Evolutionary conservation across 2,329 filamentous ascomycete genomes (phyloP).

Genomic region (Penicillium sp.): DNA sequence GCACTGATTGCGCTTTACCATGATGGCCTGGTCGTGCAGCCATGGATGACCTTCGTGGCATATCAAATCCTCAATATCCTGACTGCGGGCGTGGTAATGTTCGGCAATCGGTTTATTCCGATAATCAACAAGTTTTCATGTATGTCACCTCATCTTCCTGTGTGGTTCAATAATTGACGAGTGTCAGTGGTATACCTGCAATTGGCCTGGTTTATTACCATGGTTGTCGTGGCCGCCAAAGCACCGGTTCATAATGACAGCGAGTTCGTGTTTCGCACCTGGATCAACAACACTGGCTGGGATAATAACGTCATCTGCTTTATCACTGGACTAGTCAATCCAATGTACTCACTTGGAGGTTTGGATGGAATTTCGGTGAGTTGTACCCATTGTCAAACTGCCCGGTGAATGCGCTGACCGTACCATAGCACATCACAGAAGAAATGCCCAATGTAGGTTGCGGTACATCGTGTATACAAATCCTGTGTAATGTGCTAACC

Average conservation of each 20-base stretch:
- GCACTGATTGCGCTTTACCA: slow-evolving; percentile 39
- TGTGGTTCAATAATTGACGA: neutral
- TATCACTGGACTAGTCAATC: slow-evolving; percentile 45
- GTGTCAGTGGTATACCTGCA: slow-evolving; percentile 38
- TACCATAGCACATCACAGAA: slow-evolving; percentile 41
- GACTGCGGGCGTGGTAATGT: slow-evolving; percentile 41
- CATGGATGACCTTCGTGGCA: slow-evolving; percentile 44
- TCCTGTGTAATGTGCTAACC: neutral
- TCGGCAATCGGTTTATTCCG: slow-evolving; percentile 41
- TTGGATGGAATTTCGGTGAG: slow-evolving; percentile 40
- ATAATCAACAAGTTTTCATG: slow-evolving; percentile 39
- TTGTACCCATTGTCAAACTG: neutral
- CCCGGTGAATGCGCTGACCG: neutral
- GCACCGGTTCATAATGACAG: slow-evolving; percentile 40
- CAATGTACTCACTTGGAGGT: slow-evolving; percentile 42
- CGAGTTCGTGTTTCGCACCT: slow-evolving; percentile 47
- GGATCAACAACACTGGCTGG: slow-evolving; percentile 49
- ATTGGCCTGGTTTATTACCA: slow-evolving; percentile 41
- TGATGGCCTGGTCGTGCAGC: slow-evolving; percentile 34
- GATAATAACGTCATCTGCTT: slow-evolving; percentile 44
- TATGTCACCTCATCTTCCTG: slow-evolving; percentile 8
- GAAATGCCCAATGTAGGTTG: slow-evolving; percentile 44
- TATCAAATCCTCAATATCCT: slow-evolving; percentile 36
- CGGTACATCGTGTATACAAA: neutral
- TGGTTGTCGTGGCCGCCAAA: slow-evolving; percentile 43